Evolutionary conservation across 2,329 filamentous ascomycete genomes (phyloP).

Genomic region (Aspergillus ustus): DNA sequence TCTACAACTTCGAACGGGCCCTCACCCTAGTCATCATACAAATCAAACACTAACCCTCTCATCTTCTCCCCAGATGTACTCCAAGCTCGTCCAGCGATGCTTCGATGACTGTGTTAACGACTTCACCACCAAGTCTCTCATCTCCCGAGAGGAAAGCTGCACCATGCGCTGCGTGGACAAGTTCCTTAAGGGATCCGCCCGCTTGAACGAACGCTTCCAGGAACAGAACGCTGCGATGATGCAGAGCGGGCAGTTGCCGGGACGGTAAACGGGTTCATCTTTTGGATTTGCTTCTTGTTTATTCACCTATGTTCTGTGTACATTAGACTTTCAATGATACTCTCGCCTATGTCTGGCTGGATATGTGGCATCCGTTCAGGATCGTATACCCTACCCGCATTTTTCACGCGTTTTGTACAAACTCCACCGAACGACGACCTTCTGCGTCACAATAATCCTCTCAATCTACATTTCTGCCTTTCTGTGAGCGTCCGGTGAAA

Average conservation of each 20-base stretch:
- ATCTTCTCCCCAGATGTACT: slow-evolving; percentile 62
- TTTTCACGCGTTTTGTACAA: not conserved
- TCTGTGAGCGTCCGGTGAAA: not conserved
- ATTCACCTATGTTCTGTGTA: slow-evolving; percentile 23
- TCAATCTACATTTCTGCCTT: not conserved
- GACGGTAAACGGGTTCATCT: slow-evolving; percentile 35
- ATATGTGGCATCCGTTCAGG: not conserved
- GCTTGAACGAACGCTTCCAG: slow-evolving; percentile 88
- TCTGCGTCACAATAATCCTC: not conserved
- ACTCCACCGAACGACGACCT: not conserved
- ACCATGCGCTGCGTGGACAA: slow-evolving; percentile 95
- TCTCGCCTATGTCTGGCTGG: slow-evolving; percentile 19
- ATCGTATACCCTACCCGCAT: not conserved
- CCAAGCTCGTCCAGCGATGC: slow-evolving; percentile 66
- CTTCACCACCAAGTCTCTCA: slow-evolving; percentile 96
- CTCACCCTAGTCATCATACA: not conserved
- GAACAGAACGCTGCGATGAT: slow-evolving; percentile 72
- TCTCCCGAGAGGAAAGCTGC: slow-evolving; percentile 85
- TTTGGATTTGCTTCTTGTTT: slow-evolving; percentile 15
- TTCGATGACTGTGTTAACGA: slow-evolving; percentile 97
- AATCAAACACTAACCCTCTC: slow-evolving; percentile 10
- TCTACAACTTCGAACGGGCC: not conserved
- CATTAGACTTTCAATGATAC: slow-evolving; percentile 28
- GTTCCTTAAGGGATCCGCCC: slow-evolving; percentile 88
- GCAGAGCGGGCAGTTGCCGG: slow-evolving; percentile 60